These are phyloP conservation scores for Fusarium papillatum DNA, from an alignment of 2,329 filamentous ascomycete genomes.

Conservation along the genomic window DNA sequence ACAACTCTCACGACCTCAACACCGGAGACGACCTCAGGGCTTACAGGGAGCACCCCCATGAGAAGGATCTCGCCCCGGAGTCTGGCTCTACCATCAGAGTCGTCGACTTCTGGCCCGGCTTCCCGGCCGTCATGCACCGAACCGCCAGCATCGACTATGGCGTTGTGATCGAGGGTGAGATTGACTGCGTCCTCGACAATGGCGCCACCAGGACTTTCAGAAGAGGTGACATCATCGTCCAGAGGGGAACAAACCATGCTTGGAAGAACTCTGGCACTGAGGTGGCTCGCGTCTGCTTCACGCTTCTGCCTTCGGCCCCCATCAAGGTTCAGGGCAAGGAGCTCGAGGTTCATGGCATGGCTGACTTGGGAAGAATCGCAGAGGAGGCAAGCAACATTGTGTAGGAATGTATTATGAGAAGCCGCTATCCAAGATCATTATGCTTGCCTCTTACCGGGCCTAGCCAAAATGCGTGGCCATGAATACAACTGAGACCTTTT, in stretches of 20 bases:
- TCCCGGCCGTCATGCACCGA: constrained; percentile 35
- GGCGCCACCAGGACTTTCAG: constrained; percentile 29
- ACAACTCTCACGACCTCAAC: constrained; percentile 23
- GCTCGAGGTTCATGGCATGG: constrained; percentile 37
- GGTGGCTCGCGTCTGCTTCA: constrained; percentile 38
- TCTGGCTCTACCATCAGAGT: constrained; percentile 34
- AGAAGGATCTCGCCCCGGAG: constrained; percentile 34
- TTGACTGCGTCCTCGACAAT: constrained; percentile 39
- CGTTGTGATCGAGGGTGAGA: constrained; percentile 37
- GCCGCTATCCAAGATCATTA: background rate
- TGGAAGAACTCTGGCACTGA: constrained; percentile 39
- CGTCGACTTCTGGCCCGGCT: constrained; percentile 40
- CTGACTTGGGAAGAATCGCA: constrained; percentile 37
- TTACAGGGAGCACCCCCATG: constrained; percentile 31
- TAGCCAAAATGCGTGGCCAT: background rate
- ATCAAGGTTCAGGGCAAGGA: constrained; percentile 35
- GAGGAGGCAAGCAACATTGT: constrained; percentile 19
- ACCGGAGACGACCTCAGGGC: constrained; percentile 30
- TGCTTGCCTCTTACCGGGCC: background rate
- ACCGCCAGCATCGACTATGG: constrained; percentile 41
- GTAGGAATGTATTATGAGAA: background rate
- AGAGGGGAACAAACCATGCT: constrained; percentile 41
- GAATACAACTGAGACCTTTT: background rate
- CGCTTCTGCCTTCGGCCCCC: constrained; percentile 32
- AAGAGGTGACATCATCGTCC: constrained; percentile 39